Percentiles rank a stretch among this genome's conserved stretches.
Evolutionary conservation across 768 basidiomycete genomes (phyloP).

Genomic region (Tricholoma terreum): DNA sequence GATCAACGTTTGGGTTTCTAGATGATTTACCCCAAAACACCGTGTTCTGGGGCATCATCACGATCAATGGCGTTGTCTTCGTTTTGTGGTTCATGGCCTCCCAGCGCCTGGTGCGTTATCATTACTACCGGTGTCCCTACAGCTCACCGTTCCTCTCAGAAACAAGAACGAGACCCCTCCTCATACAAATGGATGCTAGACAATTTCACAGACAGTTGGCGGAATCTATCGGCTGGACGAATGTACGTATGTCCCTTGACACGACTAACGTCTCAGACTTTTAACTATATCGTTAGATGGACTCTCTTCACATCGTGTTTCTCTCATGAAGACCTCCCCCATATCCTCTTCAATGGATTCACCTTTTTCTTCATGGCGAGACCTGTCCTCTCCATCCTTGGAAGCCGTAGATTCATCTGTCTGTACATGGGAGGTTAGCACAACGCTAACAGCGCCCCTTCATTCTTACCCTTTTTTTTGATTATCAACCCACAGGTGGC

Average conservation of each 20-base stretch:
- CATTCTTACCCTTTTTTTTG: slow-evolving; percentile 5
- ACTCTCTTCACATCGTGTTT: slow-evolving; percentile 69
- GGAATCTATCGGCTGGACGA: slow-evolving; percentile 62
- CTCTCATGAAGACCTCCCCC: slow-evolving; percentile 59
- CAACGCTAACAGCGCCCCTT: background rate
- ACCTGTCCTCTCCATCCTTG: slow-evolving; percentile 58
- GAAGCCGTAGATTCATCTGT: slow-evolving; percentile 60
- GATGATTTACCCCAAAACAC: slow-evolving; percentile 50
- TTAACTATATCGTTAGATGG: slow-evolving; percentile 52
- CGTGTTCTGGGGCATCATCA: slow-evolving; percentile 64
- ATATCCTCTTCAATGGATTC: slow-evolving; percentile 75
- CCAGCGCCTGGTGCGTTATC: slow-evolving; percentile 31
- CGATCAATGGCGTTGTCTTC: slow-evolving; percentile 61
- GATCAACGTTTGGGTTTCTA: slow-evolving; percentile 35
- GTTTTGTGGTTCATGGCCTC: slow-evolving; percentile 50
- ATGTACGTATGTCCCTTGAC: slow-evolving; percentile 40
- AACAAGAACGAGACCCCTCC: slow-evolving; percentile 37
- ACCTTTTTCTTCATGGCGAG: slow-evolving; percentile 77
- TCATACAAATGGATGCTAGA: slow-evolving; percentile 48
- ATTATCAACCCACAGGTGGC: slow-evolving; percentile 46
- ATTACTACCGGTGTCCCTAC: slow-evolving; percentile 3
- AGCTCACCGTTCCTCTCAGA: slow-evolving; percentile 17
- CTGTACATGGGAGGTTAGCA: slow-evolving; percentile 70
- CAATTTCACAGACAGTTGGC: slow-evolving; percentile 62
- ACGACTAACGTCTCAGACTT: background rate